These are phyloP conservation scores for Tetrapisispora namnaoensis DNA, from an alignment of 805 yeast genomes.

Conservation along the genomic window DNA sequence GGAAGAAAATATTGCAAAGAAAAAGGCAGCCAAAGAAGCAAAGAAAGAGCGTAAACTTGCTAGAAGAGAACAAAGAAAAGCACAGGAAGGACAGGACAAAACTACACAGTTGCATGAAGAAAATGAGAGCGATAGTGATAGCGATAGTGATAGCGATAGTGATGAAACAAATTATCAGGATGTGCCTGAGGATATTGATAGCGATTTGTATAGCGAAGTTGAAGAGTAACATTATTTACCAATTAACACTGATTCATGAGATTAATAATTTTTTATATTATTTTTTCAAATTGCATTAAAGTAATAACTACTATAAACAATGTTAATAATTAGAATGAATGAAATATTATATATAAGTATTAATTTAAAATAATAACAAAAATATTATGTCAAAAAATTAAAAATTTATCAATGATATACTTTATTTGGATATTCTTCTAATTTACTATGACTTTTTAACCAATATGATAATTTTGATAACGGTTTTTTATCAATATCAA, in stretches of 20 bases:
- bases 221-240: slow-evolving; percentile 15
- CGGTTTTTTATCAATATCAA: slow-evolving; percentile 48
- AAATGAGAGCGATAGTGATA: slow-evolving; percentile 12
- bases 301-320: neutral
- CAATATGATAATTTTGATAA: slow-evolving; percentile 39
- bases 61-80: slow-evolving; percentile 36
- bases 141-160: slow-evolving; percentile 27
- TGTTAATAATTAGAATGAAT: no score
- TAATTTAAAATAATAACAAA: neutral
- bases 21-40: slow-evolving; percentile 61
- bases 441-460: slow-evolving; percentile 33
- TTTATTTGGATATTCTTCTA: slow-evolving; percentile 1
- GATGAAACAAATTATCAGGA: slow-evolving; percentile 32
- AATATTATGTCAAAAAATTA: neutral
- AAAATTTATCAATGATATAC: neutral
- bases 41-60: slow-evolving; percentile 61
- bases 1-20: slow-evolving; percentile 66
- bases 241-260: no score
- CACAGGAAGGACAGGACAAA: slow-evolving; percentile 13
- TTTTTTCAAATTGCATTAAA: neutral
- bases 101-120: slow-evolving; percentile 22
- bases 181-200: slow-evolving; percentile 37
- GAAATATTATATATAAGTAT: no score
- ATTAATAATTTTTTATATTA: no score
- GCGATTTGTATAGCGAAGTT: slow-evolving; percentile 38